phyloP scores from a whole-genome alignment of 148 eudicot genomes.

The Salicornia ramosissima region DNA sequence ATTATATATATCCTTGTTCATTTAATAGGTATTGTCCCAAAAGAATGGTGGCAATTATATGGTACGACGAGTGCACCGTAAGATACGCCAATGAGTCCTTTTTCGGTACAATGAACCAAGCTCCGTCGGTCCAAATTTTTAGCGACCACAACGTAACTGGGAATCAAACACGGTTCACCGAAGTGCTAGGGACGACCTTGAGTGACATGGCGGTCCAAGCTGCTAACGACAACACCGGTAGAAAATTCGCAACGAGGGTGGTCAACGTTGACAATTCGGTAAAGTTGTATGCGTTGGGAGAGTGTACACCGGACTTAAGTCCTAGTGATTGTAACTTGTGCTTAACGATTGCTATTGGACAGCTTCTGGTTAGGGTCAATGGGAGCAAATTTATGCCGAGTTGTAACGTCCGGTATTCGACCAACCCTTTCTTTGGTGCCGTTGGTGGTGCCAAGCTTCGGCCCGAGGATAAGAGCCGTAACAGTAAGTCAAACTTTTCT shows the following conservation, averaged over 20 bases:
- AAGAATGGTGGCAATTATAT: slow-evolving; percentile 23
- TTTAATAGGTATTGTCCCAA: slow-evolving; percentile 23
- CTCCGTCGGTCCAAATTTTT: neutral
- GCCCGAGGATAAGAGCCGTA: neutral
- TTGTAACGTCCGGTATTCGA: slow-evolving; percentile 29
- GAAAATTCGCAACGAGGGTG: slow-evolving; percentile 7
- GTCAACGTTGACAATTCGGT: neutral
- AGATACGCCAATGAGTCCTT: slow-evolving; percentile 31
- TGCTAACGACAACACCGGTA: neutral
- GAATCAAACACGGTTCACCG: neutral
- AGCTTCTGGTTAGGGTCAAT: slow-evolving; percentile 1
- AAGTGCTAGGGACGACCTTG: neutral
- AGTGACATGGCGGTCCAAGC: neutral
- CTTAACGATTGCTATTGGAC: neutral
- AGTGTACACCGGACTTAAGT: slow-evolving; percentile 26
- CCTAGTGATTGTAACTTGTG: slow-evolving; percentile 15
- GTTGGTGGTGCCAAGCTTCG: neutral
- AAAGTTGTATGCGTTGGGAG: slow-evolving; percentile 5
- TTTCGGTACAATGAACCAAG: neutral
- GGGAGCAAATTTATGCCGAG: slow-evolving; percentile 24
- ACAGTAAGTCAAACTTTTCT: neutral
- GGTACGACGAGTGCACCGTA: slow-evolving; percentile 33
- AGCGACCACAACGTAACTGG: neutral
- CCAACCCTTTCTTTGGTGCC: slow-evolving; percentile 8
- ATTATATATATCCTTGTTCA: too few species aligned